These are phyloP conservation scores for Solanum habrochaites DNA, from an alignment of 257 asterid genomes.

Conservation along the genomic window DNA sequence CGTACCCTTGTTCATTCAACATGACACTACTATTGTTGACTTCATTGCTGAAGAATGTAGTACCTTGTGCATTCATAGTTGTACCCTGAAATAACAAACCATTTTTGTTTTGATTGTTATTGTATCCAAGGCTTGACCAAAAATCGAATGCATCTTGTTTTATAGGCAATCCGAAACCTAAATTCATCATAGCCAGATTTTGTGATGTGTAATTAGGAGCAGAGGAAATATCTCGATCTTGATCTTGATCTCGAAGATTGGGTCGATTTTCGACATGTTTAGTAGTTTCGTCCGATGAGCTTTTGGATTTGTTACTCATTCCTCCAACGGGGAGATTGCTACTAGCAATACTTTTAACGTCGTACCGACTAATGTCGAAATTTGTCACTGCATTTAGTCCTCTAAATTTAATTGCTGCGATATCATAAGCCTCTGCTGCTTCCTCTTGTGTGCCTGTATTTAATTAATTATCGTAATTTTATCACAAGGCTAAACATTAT, in stretches of 20 bases:
- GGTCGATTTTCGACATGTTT: conserved; percentile 10
- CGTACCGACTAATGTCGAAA: conserved; percentile 74
- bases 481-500: not conserved
- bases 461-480: not conserved
- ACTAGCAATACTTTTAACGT: conserved; percentile 55
- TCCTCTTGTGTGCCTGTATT: conserved; percentile 68
- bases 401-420: conserved; percentile 76
- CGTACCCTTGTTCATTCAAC: conserved; percentile 13
- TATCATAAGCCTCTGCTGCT: conserved; percentile 86
- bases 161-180: conserved; percentile 25
- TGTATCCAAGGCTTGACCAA: conserved; percentile 57
- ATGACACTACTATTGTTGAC: conserved; percentile 4
- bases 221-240: conserved; percentile 15
- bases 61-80: not conserved
- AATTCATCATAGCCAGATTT: conserved; percentile 5
- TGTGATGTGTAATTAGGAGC: not conserved
- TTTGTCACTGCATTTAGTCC: conserved; percentile 75
- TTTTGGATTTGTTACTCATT: conserved; percentile 25
- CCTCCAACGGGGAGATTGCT: conserved; percentile 66
- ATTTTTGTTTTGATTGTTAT: conserved; percentile 2
- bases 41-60: conserved; percentile 15
- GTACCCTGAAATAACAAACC: conserved; percentile 4
- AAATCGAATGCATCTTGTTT: conserved; percentile 33
- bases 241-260: conserved; percentile 10
- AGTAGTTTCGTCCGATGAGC: conserved; percentile 26